phyloP scores from a whole-genome alignment of 108 stramenopile species.

The Asterionellopsis glacialis region DNA sequence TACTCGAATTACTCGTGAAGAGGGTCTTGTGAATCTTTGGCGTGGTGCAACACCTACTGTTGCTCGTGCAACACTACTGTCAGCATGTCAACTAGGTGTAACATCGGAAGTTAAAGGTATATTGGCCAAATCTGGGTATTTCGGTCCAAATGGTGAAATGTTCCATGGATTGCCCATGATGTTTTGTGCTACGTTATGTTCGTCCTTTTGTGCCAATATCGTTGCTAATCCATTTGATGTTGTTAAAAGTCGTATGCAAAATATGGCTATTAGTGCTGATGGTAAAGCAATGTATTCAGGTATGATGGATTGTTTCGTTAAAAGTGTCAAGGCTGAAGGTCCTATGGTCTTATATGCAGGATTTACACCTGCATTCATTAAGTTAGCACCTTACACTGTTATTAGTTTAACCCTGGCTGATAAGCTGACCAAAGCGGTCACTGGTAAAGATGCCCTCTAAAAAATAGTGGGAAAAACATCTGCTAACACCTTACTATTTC shows the following conservation, averaged over 20 bases:
- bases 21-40: conserved; percentile 48
- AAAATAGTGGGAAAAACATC: no score
- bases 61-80: conserved; percentile 51
- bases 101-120: conserved; percentile 55
- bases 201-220: conserved; percentile 60
- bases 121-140: conserved; percentile 38
- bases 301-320: conserved; percentile 59
- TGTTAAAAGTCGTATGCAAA: conserved; percentile 63
- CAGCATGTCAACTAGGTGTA: conserved; percentile 56
- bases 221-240: conserved; percentile 76
- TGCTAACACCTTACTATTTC: no score
- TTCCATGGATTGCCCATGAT: conserved; percentile 53
- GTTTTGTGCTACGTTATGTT: conserved; percentile 54
- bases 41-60: conserved; percentile 65
- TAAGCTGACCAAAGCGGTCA: conserved; percentile 54
- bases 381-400: conserved; percentile 73
- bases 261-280: conserved; percentile 37
- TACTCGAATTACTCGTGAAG: conserved; percentile 50
- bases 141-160: conserved; percentile 48
- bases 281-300: conserved; percentile 35
- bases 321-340: conserved; percentile 47
- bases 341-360: conserved; percentile 51
- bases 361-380: conserved; percentile 68
- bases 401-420: conserved; percentile 62
- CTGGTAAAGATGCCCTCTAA: conserved; percentile 58